Conservation (phyloP, 495 filamentous ascomycete species). For the Tuber microsphaerosporum region DNA sequence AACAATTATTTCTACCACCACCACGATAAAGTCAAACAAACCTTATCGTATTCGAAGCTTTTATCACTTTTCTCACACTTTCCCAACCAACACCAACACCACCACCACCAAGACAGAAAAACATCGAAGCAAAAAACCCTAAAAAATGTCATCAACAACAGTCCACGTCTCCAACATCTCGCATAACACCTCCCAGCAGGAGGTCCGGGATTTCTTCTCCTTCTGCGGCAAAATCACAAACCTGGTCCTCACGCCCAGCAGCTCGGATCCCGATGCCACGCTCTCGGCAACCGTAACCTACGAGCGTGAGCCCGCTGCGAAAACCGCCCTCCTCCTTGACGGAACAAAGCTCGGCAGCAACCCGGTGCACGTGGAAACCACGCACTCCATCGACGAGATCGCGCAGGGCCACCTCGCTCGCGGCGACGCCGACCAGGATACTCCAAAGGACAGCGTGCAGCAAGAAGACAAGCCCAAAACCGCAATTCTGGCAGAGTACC, state of each 20-base stretch:
- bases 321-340: slow-evolving; percentile 92
- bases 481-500: slow-evolving; percentile 89
- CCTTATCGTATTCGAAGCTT: background rate
- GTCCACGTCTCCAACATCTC: slow-evolving; percentile 69
- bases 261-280: slow-evolving; percentile 51
- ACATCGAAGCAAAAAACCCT: background rate
- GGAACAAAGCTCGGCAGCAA: slow-evolving; percentile 82
- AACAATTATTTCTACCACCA: background rate
- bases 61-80: background rate
- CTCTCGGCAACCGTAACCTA: slow-evolving; percentile 88
- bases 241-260: slow-evolving; percentile 65
- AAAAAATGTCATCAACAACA: slow-evolving; percentile 14
- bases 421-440: slow-evolving; percentile 47
- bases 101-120: background rate
- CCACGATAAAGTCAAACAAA: background rate
- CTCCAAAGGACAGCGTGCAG: slow-evolving; percentile 58
- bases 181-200: slow-evolving; percentile 69
- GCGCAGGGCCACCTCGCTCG: slow-evolving; percentile 49
- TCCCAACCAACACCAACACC: background rate
- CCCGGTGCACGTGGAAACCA: slow-evolving; percentile 67
- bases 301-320: slow-evolving; percentile 89
- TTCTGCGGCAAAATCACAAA: slow-evolving; percentile 94
- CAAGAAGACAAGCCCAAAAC: slow-evolving; percentile 93
- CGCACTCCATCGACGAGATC: slow-evolving; percentile 58
- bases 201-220: slow-evolving; percentile 94